phyloP scores from a whole-genome alignment of 106 monocot genomes.

The Hemerocallis citrina region DNA sequence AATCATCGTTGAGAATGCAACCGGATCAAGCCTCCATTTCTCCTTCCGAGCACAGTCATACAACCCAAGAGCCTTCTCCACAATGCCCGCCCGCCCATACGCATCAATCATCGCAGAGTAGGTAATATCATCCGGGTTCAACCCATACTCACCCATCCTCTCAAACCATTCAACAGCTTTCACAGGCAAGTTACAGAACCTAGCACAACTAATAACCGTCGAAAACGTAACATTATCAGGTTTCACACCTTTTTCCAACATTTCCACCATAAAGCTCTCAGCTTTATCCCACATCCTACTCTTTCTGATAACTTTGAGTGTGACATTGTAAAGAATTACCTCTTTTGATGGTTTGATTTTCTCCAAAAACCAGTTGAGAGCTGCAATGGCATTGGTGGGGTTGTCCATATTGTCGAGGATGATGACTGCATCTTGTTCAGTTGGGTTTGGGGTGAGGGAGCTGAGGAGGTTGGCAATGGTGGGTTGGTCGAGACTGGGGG shows the following conservation, averaged over 20 bases:
- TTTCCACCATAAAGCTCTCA: constrained; percentile 34
- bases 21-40: constrained; percentile 51
- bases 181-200: constrained; percentile 38
- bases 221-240: constrained; percentile 80
- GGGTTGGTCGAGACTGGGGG: constrained; percentile 8
- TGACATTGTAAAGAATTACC: constrained; percentile 71
- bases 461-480: constrained; percentile 8
- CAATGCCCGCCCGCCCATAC: constrained; percentile 55
- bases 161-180: constrained; percentile 86
- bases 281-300: constrained; percentile 25
- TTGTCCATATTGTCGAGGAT: constrained; percentile 54
- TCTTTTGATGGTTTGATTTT: constrained; percentile 28
- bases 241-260: constrained; percentile 33
- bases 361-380: constrained; percentile 52
- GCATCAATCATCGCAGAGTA: constrained; percentile 76
- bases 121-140: constrained; percentile 53
- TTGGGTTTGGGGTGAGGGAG: constrained; percentile 8
- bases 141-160: constrained; percentile 58
- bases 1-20: constrained; percentile 58
- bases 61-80: constrained; percentile 49
- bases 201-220: constrained; percentile 68
- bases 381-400: constrained; percentile 29
- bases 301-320: constrained; percentile 58
- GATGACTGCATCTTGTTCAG: constrained; percentile 67
- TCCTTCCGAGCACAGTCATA: constrained; percentile 59